Conservation (phyloP, 176 grass and related monocot species). For the Zoysia japonica region DNA sequence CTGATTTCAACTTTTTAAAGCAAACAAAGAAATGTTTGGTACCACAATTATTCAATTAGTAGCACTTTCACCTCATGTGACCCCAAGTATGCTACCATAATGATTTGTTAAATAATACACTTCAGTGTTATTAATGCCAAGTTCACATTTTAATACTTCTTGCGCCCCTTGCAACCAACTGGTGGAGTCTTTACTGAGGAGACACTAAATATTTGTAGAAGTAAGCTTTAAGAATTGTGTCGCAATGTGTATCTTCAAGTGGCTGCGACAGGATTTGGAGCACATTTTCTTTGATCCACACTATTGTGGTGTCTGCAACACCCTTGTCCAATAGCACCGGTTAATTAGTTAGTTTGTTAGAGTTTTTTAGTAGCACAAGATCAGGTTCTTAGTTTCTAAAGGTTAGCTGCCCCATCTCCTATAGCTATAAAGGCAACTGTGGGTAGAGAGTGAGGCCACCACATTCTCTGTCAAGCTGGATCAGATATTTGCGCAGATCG, state of each 20-base stretch:
- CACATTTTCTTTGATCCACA: background rate
- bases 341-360: too few species aligned
- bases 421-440: too few species aligned
- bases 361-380: too few species aligned
- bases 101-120: background rate
- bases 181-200: background rate
- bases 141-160: background rate
- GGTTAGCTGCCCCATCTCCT: too few species aligned
- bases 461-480: too few species aligned
- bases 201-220: background rate
- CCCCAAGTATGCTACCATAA: background rate
- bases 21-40: background rate
- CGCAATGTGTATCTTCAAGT: slow-evolving; percentile 1
- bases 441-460: too few species aligned
- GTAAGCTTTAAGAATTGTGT: background rate
- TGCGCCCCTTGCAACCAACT: background rate
- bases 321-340: too few species aligned
- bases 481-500: too few species aligned
- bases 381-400: too few species aligned
- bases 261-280: background rate
- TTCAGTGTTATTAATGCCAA: background rate
- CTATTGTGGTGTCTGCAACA: background rate
- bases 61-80: background rate
- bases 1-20: background rate
- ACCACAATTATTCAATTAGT: background rate